Evolutionary conservation across 345 rosid genomes (phyloP).

Genomic region (Rhodomyrtus tomentosa): DNA sequence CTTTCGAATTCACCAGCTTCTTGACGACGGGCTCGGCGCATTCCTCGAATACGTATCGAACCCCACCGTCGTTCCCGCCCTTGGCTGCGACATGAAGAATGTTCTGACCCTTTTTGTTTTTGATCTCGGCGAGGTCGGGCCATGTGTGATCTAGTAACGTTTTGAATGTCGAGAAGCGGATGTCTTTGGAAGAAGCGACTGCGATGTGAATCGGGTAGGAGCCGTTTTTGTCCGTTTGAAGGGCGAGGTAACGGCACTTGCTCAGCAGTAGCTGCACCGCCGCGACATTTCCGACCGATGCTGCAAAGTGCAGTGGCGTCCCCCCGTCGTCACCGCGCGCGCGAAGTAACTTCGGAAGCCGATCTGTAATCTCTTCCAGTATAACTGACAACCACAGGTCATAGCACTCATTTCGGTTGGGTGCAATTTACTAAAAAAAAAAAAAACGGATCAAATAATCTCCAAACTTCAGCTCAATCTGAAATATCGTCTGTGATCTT

Average conservation of each 20-base stretch:
- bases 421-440: not conserved
- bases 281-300: not conserved
- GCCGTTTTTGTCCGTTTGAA: not conserved
- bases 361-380: not conserved
- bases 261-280: not conserved
- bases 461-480: too few relatives aligned
- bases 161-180: too few relatives aligned
- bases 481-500: too few relatives aligned
- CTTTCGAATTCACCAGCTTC: not conserved
- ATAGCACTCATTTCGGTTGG: not conserved
- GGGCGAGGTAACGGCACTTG: not conserved
- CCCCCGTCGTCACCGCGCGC: not conserved
- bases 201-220: not conserved
- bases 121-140: not conserved
- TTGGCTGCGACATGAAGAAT: not conserved
- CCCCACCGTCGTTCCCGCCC: not conserved
- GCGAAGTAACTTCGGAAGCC: not conserved
- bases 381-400: not conserved
- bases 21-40: accelerated
- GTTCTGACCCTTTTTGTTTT: not conserved
- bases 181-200: too few relatives aligned
- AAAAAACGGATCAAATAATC: too few relatives aligned
- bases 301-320: not conserved
- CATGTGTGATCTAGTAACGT: too few relatives aligned
- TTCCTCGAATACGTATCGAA: too few relatives aligned